These are phyloP conservation scores for Protomyces gravidus DNA, from an alignment of 1,139 yeast genomes.

Conservation along the genomic window DNA sequence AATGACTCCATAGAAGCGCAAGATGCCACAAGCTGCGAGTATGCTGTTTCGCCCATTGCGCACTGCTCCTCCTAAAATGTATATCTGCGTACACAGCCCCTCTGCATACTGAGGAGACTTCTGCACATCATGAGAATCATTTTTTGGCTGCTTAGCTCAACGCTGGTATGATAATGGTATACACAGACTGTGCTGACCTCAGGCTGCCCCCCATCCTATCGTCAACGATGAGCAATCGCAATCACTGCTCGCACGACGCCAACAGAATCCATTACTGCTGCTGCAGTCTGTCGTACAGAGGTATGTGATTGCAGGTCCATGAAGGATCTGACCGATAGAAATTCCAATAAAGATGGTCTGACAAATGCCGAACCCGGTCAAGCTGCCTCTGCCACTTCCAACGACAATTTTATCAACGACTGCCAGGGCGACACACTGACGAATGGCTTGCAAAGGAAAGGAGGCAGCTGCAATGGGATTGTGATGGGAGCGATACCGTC, in stretches of 20 bases:
- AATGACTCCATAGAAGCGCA: too few species aligned
- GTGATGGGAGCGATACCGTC: conserved; percentile 3
- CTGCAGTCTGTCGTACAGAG: background rate
- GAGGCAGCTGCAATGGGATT: conserved; percentile 5
- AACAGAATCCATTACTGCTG: background rate
- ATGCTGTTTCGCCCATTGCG: background rate
- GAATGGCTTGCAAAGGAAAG: background rate
- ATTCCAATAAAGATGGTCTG: background rate
- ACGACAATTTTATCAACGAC: background rate
- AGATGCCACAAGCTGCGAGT: too few species aligned
- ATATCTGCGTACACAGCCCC: background rate
- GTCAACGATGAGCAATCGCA: background rate
- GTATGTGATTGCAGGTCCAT: background rate
- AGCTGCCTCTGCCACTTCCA: background rate
- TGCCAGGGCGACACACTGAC: conserved; percentile 1
- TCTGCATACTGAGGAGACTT: too few species aligned
- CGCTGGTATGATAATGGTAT: background rate
- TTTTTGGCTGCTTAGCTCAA: background rate
- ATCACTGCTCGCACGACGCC: background rate
- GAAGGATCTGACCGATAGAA: background rate
- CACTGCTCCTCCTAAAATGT: background rate
- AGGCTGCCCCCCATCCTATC: background rate
- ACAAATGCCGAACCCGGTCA: background rate
- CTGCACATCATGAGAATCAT: background rate
- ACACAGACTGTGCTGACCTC: background rate